Percentiles rank a stretch among this genome's conserved stretches.
Evolutionary conservation across 2,329 filamentous ascomycete genomes (phyloP).

Genomic region (Penicillium hesseltinei): DNA sequence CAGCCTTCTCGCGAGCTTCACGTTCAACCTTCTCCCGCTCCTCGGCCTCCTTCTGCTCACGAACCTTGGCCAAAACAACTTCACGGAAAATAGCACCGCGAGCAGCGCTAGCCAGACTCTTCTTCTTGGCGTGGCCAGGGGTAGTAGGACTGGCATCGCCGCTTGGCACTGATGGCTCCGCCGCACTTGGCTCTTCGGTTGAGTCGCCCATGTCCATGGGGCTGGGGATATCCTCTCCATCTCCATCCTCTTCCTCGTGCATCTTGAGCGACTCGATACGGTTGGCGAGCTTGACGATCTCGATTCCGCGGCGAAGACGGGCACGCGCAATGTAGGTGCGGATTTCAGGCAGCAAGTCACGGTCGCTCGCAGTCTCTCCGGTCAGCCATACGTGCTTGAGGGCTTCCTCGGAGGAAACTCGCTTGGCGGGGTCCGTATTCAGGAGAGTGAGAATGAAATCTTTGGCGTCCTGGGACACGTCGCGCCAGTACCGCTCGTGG

Average conservation of each 20-base stretch:
- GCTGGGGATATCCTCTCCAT: slow-evolving; percentile 66
- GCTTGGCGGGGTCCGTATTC: slow-evolving; percentile 71
- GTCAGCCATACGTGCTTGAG: slow-evolving; percentile 84
- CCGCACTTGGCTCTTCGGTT: slow-evolving; percentile 40
- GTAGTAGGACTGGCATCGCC: slow-evolving; percentile 21
- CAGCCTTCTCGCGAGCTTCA: slow-evolving; percentile 49
- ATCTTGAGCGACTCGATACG: slow-evolving; percentile 93
- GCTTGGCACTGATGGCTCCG: slow-evolving; percentile 17
- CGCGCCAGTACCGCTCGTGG: slow-evolving; percentile 98
- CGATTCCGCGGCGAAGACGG: slow-evolving; percentile 87
- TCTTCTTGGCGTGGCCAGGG: slow-evolving; percentile 43
- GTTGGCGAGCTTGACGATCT: slow-evolving; percentile 93
- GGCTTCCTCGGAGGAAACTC: slow-evolving; percentile 77
- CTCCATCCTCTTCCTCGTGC: slow-evolving; percentile 83
- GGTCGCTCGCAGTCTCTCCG: slow-evolving; percentile 86
- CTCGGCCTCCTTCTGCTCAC: slow-evolving; percentile 85
- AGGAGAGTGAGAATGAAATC: slow-evolving; percentile 84
- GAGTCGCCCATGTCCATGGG: slow-evolving; percentile 58
- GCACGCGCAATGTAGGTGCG: slow-evolving; percentile 89
- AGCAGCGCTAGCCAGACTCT: slow-evolving; percentile 57
- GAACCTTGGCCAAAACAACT: slow-evolving; percentile 88
- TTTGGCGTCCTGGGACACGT: slow-evolving; percentile 93
- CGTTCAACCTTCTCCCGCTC: slow-evolving; percentile 67
- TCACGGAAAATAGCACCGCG: slow-evolving; percentile 83
- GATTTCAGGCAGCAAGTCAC: slow-evolving; percentile 97